These are phyloP conservation scores for Miscanthus sacchariflorus DNA, from an alignment of 202 grass and related monocot genomes.

Conservation along the genomic window DNA sequence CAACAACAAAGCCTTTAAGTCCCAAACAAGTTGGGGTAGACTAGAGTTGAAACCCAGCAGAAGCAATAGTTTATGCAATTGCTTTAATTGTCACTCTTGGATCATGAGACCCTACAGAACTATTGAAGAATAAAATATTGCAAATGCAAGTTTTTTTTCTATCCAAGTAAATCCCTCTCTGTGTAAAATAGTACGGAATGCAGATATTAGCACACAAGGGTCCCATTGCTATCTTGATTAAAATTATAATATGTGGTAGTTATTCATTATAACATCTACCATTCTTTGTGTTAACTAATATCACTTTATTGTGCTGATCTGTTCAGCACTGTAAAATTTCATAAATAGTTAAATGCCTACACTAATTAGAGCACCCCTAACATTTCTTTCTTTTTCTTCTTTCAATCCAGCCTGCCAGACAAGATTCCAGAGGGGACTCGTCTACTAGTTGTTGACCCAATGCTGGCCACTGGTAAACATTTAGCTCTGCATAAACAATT, in stretches of 20 bases:
- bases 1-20: no score
- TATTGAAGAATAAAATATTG: slow-evolving; percentile 6
- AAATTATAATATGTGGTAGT: slow-evolving; percentile 21
- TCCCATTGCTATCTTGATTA: slow-evolving; percentile 23
- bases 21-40: no score
- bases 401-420: slow-evolving; percentile 82
- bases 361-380: background rate
- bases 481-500: slow-evolving; percentile 39
- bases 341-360: slow-evolving; percentile 11
- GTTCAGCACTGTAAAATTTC: background rate
- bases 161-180: background rate
- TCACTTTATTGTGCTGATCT: slow-evolving; percentile 22
- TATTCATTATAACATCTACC: slow-evolving; percentile 8
- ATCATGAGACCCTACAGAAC: background rate
- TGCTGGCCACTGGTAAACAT: slow-evolving; percentile 89
- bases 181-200: background rate
- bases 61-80: background rate
- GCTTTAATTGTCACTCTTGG: slow-evolving; percentile 2
- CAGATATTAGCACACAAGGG: slow-evolving; percentile 14
- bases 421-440: slow-evolving; percentile 82
- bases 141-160: background rate
- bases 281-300: slow-evolving; percentile 34
- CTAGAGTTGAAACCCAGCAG: no score
- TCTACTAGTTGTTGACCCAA: slow-evolving; percentile 91
- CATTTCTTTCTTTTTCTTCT: background rate